Conservation (phyloP, 768 basidiomycete genomes). For the Boletus vinaceobasis region DNA sequence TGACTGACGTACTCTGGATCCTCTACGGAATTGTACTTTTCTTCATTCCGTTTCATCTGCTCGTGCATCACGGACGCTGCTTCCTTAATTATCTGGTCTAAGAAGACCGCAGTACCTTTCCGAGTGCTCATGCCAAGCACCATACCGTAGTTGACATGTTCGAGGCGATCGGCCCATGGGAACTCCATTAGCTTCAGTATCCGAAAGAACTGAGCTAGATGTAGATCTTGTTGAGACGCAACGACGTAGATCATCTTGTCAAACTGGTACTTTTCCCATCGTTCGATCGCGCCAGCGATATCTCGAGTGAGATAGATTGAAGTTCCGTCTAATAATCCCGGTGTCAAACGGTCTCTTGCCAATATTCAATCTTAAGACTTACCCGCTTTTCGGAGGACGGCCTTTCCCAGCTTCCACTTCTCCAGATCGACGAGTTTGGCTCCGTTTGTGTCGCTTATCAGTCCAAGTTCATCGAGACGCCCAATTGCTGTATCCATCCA, state of each 20-base stretch:
- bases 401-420: slow-evolving; percentile 88
- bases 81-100: slow-evolving; percentile 89
- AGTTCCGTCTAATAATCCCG: slow-evolving; percentile 65
- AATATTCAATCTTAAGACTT: slow-evolving; percentile 8
- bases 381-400: slow-evolving; percentile 86
- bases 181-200: slow-evolving; percentile 86
- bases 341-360: neutral
- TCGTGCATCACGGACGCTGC: slow-evolving; percentile 90
- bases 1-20: slow-evolving; percentile 76
- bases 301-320: slow-evolving; percentile 94
- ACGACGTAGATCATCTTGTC: slow-evolving; percentile 95
- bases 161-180: slow-evolving; percentile 76
- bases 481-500: slow-evolving; percentile 72
- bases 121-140: slow-evolving; percentile 95
- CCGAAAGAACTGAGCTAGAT: slow-evolving; percentile 91
- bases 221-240: slow-evolving; percentile 81
- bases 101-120: slow-evolving; percentile 91
- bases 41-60: slow-evolving; percentile 93
- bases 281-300: slow-evolving; percentile 89
- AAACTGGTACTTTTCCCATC: slow-evolving; percentile 87
- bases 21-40: slow-evolving; percentile 84
- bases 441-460: slow-evolving; percentile 75
- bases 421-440: slow-evolving; percentile 86
- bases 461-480: slow-evolving; percentile 62
- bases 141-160: slow-evolving; percentile 89